Evolutionary conservation across 2,329 filamentous ascomycete species (phyloP).

Genomic region (Cladosporium sp.): DNA sequence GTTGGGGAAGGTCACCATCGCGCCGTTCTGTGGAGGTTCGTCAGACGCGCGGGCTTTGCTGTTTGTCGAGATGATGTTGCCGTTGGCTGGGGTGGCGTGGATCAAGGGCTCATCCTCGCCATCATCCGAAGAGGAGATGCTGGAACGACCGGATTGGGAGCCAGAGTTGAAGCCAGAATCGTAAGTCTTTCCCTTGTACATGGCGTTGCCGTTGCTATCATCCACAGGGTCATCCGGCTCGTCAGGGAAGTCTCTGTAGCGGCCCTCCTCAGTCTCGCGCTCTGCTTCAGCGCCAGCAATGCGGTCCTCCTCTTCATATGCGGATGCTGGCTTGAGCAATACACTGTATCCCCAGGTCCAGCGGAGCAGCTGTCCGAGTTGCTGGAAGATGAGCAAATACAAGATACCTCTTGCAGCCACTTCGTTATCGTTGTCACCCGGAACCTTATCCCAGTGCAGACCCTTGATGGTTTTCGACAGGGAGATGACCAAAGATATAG

Average conservation of each 20-base stretch:
- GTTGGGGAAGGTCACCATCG: conserved; percentile 48
- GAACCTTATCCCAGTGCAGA: conserved; percentile 87
- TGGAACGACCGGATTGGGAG: conserved; percentile 36
- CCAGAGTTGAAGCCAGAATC: conserved; percentile 45
- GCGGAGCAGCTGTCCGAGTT: conserved; percentile 86
- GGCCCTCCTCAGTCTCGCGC: conserved; percentile 43
- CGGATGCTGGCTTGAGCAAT: conserved; percentile 77
- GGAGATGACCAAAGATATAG: conserved; percentile 91
- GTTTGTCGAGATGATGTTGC: conserved; percentile 40
- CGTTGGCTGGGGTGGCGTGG: conserved; percentile 44
- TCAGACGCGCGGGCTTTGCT: conserved; percentile 17
- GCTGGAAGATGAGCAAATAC: conserved; percentile 95
- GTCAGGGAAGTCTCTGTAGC: conserved; percentile 53
- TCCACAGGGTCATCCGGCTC: conserved; percentile 40
- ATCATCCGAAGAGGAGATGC: conserved; percentile 24
- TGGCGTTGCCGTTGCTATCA: conserved; percentile 29
- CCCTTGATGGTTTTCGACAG: conserved; percentile 87
- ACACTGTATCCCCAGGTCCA: conserved; percentile 99
- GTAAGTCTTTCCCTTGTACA: conserved; percentile 17
- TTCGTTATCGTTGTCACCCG: conserved; percentile 90
- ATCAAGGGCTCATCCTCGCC: conserved; percentile 28
- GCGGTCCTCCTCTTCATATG: conserved; percentile 62
- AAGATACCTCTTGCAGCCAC: conserved; percentile 90
- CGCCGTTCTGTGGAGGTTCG: conserved; percentile 38
- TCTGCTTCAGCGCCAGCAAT: conserved; percentile 49